Conservation (phyloP, 1,284 basidiomycete species). For the Fomitopsis pinicola region DNA sequence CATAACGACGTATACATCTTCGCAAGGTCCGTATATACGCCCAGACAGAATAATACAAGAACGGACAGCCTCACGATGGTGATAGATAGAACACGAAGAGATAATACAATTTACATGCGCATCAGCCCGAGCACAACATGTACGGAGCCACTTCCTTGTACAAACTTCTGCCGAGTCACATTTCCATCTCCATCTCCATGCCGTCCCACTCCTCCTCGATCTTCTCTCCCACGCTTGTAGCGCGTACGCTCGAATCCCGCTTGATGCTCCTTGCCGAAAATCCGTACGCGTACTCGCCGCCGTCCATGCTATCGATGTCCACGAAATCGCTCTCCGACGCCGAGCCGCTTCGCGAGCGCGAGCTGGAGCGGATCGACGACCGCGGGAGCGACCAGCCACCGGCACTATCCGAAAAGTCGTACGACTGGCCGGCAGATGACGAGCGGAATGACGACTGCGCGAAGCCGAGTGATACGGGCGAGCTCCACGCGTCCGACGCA, state of each 20-base stretch:
- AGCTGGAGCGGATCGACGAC: constrained; percentile 43
- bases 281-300: constrained; percentile 14
- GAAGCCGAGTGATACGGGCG: constrained; percentile 23
- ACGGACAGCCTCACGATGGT: not conserved
- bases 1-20: too few relatives aligned
- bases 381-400: constrained; percentile 49
- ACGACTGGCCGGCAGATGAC: constrained; percentile 22
- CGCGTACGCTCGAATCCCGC: constrained; percentile 31
- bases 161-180: constrained; percentile 14
- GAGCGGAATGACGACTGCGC: constrained; percentile 27
- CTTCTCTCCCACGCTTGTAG: constrained; percentile 26
- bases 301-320: constrained; percentile 28
- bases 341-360: constrained; percentile 34
- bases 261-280: constrained; percentile 25
- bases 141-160: not conserved
- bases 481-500: constrained; percentile 24
- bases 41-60: not conserved
- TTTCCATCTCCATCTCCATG: constrained; percentile 37
- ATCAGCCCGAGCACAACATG: not conserved
- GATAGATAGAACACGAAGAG: not conserved
- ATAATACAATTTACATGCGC: not conserved
- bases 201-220: constrained; percentile 38
- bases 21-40: not conserved
- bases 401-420: constrained; percentile 17
- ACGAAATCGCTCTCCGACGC: constrained; percentile 31